These are phyloP conservation scores for Linum lewisii DNA, from an alignment of 345 rosid genomes.

Conservation along the genomic window DNA sequence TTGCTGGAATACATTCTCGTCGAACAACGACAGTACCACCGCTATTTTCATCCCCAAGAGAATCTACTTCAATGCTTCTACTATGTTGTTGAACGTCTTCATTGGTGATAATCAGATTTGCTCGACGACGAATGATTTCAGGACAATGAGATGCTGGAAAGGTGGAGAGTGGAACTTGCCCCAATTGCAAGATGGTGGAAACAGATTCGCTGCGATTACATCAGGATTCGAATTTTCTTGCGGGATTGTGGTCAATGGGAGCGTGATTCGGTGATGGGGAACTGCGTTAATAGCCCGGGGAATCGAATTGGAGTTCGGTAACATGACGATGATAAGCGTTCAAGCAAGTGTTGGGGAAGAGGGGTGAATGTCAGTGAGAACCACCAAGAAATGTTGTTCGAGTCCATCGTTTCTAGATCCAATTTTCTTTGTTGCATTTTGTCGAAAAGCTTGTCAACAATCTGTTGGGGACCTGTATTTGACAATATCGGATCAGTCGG, in stretches of 20 bases:
- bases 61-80: slow-evolving; percentile 35
- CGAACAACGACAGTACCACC: too few species aligned
- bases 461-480: slow-evolving; percentile 78
- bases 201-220: slow-evolving; percentile 35
- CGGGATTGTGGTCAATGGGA: slow-evolving; percentile 32
- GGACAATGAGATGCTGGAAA: slow-evolving; percentile 53
- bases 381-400: slow-evolving; percentile 28
- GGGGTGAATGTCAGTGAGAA: slow-evolving; percentile 23
- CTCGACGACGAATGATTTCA: slow-evolving; percentile 23
- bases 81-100: slow-evolving; percentile 31
- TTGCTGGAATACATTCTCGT: slow-evolving; percentile 49
- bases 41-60: slow-evolving; percentile 31
- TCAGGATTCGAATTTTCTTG: slow-evolving; percentile 69
- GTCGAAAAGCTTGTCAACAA: slow-evolving; percentile 29
- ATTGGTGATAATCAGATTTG: slow-evolving; percentile 63
- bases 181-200: neutral
- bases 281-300: slow-evolving; percentile 15
- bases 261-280: slow-evolving; percentile 50
- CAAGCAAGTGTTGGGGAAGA: slow-evolving; percentile 86
- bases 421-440: slow-evolving; percentile 63
- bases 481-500: slow-evolving; percentile 72
- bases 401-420: slow-evolving; percentile 56
- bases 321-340: slow-evolving; percentile 40
- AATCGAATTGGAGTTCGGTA: slow-evolving; percentile 40
- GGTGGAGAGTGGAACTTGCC: slow-evolving; percentile 8